Evolutionary conservation across 139 green algal genomes (phyloP).

Genomic region (Eudorina sp.): DNA sequence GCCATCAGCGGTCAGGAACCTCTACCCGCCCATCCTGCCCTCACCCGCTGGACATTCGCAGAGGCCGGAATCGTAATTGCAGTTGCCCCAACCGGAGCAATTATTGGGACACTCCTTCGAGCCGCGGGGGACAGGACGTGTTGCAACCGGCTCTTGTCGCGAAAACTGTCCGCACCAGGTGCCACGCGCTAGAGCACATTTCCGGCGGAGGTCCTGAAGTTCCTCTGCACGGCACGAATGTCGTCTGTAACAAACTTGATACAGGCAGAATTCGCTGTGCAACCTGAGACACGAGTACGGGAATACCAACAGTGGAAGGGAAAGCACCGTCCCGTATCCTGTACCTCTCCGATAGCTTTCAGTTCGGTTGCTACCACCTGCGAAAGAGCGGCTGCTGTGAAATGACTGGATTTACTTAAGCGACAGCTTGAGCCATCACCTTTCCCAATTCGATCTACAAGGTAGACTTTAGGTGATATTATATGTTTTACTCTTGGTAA

Average conservation of each 20-base stretch:
- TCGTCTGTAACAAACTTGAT: not conserved
- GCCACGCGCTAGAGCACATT: constrained; percentile 2
- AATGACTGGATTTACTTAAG: not conserved
- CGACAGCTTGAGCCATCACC: not conserved
- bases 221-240: not conserved
- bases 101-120: constrained; percentile 44
- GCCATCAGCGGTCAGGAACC: too few species aligned
- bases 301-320: not conserved
- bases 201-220: not conserved
- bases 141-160: not conserved
- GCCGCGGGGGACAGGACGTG: constrained; percentile 5
- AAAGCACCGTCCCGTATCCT: not conserved
- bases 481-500: not conserved
- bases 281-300: not conserved
- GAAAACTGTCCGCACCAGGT: constrained; percentile 16
- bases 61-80: constrained; percentile 63
- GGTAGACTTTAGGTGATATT: not conserved
- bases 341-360: not conserved
- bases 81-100: constrained; percentile 67
- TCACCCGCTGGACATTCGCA: constrained; percentile 64
- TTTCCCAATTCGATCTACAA: not conserved
- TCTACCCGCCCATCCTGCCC: too few species aligned
- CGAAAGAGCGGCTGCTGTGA: not conserved
- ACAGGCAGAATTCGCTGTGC: not conserved
- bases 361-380: not conserved